Percentiles rank a stretch among this genome's conserved stretches.
These are phyloP conservation scores for Trichoderma oligosporum DNA, from an alignment of 2,329 filamentous ascomycete genomes.

Conservation along the genomic window DNA sequence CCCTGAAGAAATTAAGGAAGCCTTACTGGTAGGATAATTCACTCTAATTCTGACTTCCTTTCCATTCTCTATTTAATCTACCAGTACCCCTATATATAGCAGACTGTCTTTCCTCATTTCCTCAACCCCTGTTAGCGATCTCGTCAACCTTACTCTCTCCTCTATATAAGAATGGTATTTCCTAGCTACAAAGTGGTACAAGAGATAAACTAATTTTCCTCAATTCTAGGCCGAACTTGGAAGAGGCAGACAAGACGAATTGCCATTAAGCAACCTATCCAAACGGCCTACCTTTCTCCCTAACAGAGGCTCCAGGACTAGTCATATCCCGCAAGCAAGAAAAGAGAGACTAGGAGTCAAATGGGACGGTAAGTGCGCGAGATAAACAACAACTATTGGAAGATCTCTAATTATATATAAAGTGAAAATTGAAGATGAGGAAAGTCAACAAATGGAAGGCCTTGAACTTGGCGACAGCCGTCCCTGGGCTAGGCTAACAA, in stretches of 20 bases:
- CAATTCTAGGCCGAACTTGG: conserved; percentile 25
- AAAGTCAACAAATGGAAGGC: conserved; percentile 25
- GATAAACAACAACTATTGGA: no score
- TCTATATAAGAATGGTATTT: background rate
- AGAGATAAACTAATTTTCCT: background rate
- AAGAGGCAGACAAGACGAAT: conserved; percentile 25
- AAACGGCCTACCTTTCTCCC: conserved; percentile 23
- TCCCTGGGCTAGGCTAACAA: conserved; percentile 24
- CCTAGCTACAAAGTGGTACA: background rate
- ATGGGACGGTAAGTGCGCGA: conserved; percentile 24
- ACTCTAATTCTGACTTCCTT: no score
- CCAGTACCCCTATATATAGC: no score
- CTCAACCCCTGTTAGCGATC: background rate
- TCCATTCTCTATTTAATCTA: no score
- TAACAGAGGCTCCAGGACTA: conserved; percentile 1
- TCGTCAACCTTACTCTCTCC: background rate
- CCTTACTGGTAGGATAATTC: background rate
- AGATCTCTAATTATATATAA: background rate
- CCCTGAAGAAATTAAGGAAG: background rate
- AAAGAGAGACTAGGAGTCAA: conserved; percentile 19
- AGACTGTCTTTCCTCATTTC: no score
- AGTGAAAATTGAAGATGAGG: conserved; percentile 26
- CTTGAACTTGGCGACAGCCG: conserved; percentile 22
- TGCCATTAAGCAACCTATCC: conserved; percentile 22
- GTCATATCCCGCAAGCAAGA: conserved; percentile 18